Conservation (phyloP, 306 rosid genomes). For the Cucurbita moschata region DNA sequence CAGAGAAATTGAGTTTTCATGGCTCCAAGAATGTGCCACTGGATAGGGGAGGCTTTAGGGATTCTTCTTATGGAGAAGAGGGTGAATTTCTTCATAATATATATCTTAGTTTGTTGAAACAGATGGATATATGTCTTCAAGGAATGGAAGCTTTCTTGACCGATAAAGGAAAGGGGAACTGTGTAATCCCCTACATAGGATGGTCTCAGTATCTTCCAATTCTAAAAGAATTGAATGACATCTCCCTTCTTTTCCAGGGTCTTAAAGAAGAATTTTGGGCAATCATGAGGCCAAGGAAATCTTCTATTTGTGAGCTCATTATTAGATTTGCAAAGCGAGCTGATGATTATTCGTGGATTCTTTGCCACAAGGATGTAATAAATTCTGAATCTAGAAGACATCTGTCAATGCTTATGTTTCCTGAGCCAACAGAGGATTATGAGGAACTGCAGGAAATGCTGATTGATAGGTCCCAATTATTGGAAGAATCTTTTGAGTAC, state of each 20-base stretch:
- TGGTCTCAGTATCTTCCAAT: slow-evolving; percentile 46
- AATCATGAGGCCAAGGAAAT: slow-evolving; percentile 22
- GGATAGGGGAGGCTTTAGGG: slow-evolving; percentile 7
- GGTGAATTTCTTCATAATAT: slow-evolving; percentile 24
- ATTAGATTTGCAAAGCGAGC: slow-evolving; percentile 22
- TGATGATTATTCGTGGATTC: slow-evolving; percentile 52
- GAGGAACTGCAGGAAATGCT: slow-evolving; percentile 68
- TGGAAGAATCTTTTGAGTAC: slow-evolving; percentile 62
- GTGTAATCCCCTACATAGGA: slow-evolving; percentile 20
- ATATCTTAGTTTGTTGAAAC: slow-evolving; percentile 22
- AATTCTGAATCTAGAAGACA: slow-evolving; percentile 62
- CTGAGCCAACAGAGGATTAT: slow-evolving; percentile 39
- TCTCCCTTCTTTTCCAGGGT: slow-evolving; percentile 33
- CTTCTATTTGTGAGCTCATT: slow-evolving; percentile 28
- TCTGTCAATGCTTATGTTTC: slow-evolving; percentile 58
- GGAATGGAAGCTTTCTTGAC: slow-evolving; percentile 29
- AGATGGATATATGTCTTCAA: slow-evolving; percentile 38
- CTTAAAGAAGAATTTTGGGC: slow-evolving; percentile 41
- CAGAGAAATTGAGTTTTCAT: not conserved
- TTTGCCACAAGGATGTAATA: slow-evolving; percentile 33
- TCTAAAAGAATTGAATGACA: slow-evolving; percentile 39
- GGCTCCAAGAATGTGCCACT: slow-evolving; percentile 4
- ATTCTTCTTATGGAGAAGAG: slow-evolving; percentile 20
- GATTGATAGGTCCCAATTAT: slow-evolving; percentile 57
- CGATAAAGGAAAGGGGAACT: slow-evolving; percentile 18